phyloP scores from a whole-genome alignment of 225 moss, liverwort and hornwort species.

The Pseudisothecium myosuroides region DNA sequence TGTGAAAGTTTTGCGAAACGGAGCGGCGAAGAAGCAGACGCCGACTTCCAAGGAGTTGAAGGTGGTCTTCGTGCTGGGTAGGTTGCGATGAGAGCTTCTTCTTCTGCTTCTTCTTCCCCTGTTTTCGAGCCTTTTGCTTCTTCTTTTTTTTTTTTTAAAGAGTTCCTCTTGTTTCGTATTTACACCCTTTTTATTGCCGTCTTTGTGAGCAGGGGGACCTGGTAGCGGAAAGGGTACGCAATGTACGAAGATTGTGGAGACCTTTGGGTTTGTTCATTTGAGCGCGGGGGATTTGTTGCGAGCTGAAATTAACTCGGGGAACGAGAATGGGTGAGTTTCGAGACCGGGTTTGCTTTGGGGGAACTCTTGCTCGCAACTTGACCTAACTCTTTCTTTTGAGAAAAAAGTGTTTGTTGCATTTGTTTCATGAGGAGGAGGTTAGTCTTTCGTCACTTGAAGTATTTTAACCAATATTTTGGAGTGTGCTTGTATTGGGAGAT shows the following conservation, averaged over 20 bases:
- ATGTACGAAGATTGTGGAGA: conserved; percentile 75
- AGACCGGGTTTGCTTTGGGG: not conserved
- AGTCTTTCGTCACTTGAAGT: not conserved
- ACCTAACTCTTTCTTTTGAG: not conserved
- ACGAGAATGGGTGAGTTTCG: conserved; percentile 57
- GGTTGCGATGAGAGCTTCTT: not conserved
- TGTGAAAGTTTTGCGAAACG: conserved; percentile 1
- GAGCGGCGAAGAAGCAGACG: not conserved
- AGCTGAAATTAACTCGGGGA: conserved; percentile 90
- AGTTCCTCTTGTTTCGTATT: not conserved
- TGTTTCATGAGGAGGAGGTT: not conserved
- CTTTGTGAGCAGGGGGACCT: conserved; percentile 58
- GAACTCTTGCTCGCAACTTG: not conserved
- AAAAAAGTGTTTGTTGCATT: not conserved
- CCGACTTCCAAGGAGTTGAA: conserved; percentile 13
- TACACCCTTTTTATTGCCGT: not conserved
- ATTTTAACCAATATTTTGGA: not conserved
- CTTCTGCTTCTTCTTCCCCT: not conserved
- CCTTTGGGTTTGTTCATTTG: conserved; percentile 70
- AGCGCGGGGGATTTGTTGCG: conserved; percentile 90
- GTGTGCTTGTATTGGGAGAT: not conserved
- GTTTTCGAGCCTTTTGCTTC: not conserved
- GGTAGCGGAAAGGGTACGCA: conserved; percentile 98
- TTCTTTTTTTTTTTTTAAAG: not conserved
- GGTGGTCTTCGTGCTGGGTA: conserved; percentile 44